phyloP scores from a whole-genome alignment of 805 yeast genomes.

The Huiozyma sinensis region DNA sequence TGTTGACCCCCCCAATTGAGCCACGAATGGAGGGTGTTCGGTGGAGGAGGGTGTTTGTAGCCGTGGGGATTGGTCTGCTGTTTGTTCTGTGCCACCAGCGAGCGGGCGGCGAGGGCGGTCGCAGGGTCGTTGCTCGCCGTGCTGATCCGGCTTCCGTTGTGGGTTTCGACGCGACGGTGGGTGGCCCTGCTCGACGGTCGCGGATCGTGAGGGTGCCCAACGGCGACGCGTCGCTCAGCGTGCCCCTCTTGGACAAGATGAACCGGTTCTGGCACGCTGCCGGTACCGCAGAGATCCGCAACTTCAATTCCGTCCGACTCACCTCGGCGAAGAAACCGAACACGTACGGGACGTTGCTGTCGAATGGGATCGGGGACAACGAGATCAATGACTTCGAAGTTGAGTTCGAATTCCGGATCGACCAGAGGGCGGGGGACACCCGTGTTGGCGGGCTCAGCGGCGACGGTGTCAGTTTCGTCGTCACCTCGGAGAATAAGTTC shows the following conservation, averaged over 20 bases:
- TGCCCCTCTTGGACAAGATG: constrained; percentile 23
- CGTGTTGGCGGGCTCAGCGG: constrained; percentile 7
- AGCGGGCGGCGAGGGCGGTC: too few relatives aligned
- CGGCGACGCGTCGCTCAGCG: constrained; percentile 18
- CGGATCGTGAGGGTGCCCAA: constrained; percentile 11
- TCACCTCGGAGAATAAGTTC: constrained; percentile 23
- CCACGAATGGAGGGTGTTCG: too few relatives aligned
- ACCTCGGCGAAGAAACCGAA: constrained; percentile 8
- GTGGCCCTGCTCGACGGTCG: not conserved
- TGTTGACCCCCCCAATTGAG: too few relatives aligned
- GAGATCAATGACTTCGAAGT: constrained; percentile 25
- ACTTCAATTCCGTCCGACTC: constrained; percentile 16
- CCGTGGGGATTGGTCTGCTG: constrained; percentile 1
- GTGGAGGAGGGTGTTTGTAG: constrained; percentile 1
- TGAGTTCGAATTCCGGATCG: constrained; percentile 12
- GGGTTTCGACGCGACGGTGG: not conserved
- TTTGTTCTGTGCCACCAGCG: constrained; percentile 2
- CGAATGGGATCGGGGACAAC: constrained; percentile 27
- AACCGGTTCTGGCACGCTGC: constrained; percentile 23
- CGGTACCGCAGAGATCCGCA: constrained; percentile 22
- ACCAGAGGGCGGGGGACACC: not conserved
- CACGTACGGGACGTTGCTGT: constrained; percentile 17
- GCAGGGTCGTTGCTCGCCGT: not conserved
- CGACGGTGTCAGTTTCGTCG: constrained; percentile 22
- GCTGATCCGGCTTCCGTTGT: not conserved